Base-by-base conservation (phyloP, 2,329 filamentous ascomycete species). In the Paecilomyces sp. region DNA sequence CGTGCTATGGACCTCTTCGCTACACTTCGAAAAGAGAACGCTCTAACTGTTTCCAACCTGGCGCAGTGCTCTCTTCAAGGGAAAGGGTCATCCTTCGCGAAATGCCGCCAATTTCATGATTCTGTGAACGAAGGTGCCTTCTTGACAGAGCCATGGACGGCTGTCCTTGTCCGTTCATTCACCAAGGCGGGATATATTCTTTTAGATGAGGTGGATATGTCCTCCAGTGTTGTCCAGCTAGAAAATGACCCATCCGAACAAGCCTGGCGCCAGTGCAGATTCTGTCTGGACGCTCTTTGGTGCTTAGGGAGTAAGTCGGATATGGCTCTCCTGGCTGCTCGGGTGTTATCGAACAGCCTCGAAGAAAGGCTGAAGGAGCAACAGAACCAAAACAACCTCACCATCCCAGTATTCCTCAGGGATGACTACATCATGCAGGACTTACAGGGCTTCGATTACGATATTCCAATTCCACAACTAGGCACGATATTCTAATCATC, bases 131-230 rank as follows among this genome's bases (percentile, higher is more conserved):
- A 84, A 60, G 82, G 81, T 2, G 80, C 83, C 1, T 74, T 86
- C 18, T 66, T 86, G 58, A 84, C 82, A 0, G 83, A 86, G 63
- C 84, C 84, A 2, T 86, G 83, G 83, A 84, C 83, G 1, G 79
- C 80, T 50, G 78, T 85, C 2, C 69, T 85, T 31, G 79, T 84
- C 52, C 74, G 81, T 30, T 78, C 78, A 0, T 85, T 85, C 60
- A 76, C 79, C 28, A 81, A 78, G 64, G 79, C 82, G 0, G 78
- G 70, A 11, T 70, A 70, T 18, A 66, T 77, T 3, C 65, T 76
- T 15, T 68, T 84, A 5, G 72, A 77, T 6, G 41, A 47, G 41
- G 41, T 47, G 41, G 41, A 47, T 47, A 47, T n/a, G 13, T 41
- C 36, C 5, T 15, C 36, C 1, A 13, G 22, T 9, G 41, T 47